Conservation (phyloP, 306 rosid genomes). For the Cucumis melo region DNA sequence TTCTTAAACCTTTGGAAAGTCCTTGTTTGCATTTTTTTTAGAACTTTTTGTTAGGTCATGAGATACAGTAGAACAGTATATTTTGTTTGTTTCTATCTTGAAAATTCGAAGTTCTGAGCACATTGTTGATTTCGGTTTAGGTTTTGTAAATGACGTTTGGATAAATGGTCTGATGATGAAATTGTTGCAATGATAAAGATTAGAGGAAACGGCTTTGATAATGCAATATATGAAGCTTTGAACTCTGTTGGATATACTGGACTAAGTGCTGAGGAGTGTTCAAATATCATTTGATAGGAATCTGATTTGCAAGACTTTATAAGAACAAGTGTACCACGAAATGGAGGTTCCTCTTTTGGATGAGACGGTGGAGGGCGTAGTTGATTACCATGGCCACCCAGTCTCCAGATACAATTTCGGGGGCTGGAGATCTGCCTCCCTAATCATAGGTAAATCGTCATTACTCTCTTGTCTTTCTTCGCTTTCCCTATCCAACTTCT, state of each 20-base stretch:
- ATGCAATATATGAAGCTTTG: constrained; percentile 82
- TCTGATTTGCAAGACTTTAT: not conserved
- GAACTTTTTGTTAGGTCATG: no score
- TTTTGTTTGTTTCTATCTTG: not conserved
- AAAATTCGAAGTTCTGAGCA: not conserved
- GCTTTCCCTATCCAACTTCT: no score
- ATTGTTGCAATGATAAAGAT: constrained; percentile 82
- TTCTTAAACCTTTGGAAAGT: not conserved
- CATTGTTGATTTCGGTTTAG: constrained; percentile 16
- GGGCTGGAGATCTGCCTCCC: constrained; percentile 34
- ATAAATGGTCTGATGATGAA: constrained; percentile 92
- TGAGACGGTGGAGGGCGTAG: constrained; percentile 18
- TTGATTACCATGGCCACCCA: constrained; percentile 20
- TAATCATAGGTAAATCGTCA: constrained; percentile 22
- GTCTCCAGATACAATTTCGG: constrained; percentile 19
- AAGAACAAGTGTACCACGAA: no score
- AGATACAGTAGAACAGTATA: not conserved
- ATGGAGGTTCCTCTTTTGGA: constrained; percentile 5
- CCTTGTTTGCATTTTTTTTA: not conserved
- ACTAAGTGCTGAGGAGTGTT: constrained; percentile 26
- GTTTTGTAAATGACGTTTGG: constrained; percentile 76
- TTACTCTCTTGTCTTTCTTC: not conserved
- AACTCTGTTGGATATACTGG: no score
- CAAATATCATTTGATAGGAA: constrained; percentile 58
- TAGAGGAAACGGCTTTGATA: constrained; percentile 87